A percentile compares a stretch with the other conserved stretches of the same genome.
These are phyloP conservation scores for Antarctomyces pellizariae DNA, from an alignment of 495 filamentous ascomycete species.

Conservation along the genomic window DNA sequence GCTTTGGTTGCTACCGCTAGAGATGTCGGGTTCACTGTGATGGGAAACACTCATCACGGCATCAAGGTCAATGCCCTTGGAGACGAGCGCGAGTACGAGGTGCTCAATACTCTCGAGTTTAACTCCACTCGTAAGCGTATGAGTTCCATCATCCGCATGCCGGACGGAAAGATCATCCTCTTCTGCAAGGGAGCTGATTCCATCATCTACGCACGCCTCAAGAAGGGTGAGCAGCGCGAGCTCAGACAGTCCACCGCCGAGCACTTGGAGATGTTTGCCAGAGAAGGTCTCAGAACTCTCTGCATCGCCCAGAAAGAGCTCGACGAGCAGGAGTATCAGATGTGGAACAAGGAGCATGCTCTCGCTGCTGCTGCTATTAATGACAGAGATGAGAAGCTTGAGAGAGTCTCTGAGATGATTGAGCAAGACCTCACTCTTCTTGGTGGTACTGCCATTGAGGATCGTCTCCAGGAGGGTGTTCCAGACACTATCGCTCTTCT, in stretches of 20 bases:
- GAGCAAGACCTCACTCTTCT: conserved; percentile 76
- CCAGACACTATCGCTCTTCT: conserved; percentile 89
- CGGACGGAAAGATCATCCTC: conserved; percentile 71
- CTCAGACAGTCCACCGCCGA: conserved; percentile 67
- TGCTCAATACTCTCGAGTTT: conserved; percentile 92
- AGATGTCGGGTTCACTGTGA: conserved; percentile 88
- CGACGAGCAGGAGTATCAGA: conserved; percentile 62
- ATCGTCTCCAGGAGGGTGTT: conserved; percentile 90
- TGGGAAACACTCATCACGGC: conserved; percentile 54
- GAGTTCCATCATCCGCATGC: conserved; percentile 95
- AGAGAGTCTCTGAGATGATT: conserved; percentile 70
- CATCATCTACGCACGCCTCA: conserved; percentile 85
- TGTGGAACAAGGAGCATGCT: conserved; percentile 74
- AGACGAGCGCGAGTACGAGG: conserved; percentile 56
- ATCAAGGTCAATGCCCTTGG: conserved; percentile 76
- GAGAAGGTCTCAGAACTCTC: conserved; percentile 84
- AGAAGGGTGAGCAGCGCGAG: conserved; percentile 62
- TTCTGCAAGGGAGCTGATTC: conserved; percentile 98
- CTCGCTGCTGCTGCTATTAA: conserved; percentile 63
- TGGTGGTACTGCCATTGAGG: conserved; percentile 94
- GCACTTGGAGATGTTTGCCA: conserved; percentile 88
- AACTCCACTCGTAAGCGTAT: conserved; percentile 94
- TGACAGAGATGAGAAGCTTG: conserved; percentile 83
- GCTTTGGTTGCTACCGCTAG: conserved; percentile 84
- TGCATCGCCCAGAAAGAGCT: conserved; percentile 81